Percentiles rank a stretch among this genome's conserved stretches.
Conservation (phyloP, 768 basidiomycete species). For the Tubosaeta sp. region DNA sequence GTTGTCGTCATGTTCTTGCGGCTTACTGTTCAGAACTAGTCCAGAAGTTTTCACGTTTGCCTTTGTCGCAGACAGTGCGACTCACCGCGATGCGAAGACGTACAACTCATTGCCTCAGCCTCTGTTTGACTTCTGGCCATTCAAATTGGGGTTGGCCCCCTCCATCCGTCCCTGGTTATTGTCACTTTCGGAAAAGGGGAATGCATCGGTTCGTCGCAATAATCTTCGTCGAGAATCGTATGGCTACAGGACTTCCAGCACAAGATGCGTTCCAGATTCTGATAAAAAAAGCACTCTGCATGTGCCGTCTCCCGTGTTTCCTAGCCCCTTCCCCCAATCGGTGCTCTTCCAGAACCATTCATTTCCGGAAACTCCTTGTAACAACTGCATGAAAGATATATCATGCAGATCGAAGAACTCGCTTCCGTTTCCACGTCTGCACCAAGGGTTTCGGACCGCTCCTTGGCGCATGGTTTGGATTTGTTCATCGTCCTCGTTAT, state of each 20-base stretch:
- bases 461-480: conserved; percentile 35
- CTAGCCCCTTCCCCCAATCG: not conserved
- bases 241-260: not conserved
- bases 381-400: not conserved
- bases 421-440: not conserved
- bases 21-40: no score
- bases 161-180: not conserved
- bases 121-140: not conserved
- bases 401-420: conserved; percentile 7
- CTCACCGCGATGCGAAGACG: not conserved
- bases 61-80: not conserved
- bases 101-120: not conserved
- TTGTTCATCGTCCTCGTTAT: conserved; percentile 42
- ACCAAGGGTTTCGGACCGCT: not conserved
- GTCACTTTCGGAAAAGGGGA: not conserved
- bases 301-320: not conserved
- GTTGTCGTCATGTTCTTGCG: no score
- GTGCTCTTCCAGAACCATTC: not conserved
- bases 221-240: not conserved
- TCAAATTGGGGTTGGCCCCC: not conserved
- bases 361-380: not conserved
- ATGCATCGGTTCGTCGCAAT: not conserved
- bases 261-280: not conserved
- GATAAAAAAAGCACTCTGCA: not conserved
- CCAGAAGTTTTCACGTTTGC: not conserved